These are phyloP conservation scores for Neurospora sublineolata DNA, from an alignment of 495 filamentous ascomycete genomes.

Conservation along the genomic window DNA sequence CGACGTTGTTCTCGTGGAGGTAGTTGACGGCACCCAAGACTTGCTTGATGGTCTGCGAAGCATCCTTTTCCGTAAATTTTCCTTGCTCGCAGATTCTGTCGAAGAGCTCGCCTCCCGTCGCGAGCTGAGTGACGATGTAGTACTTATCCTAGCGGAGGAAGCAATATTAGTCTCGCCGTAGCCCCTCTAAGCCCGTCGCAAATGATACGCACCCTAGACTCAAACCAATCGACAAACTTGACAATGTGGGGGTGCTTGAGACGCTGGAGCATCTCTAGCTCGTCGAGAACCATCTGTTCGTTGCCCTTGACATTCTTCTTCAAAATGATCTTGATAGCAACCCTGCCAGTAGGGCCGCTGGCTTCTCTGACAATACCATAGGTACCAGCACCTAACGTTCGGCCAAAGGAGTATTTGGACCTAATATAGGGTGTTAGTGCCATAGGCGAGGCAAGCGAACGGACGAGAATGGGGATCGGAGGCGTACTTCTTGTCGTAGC, in stretches of 20 bases:
- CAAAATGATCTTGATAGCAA: conserved; percentile 96
- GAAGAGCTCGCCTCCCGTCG: conserved; percentile 93
- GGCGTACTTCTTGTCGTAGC: conserved; percentile 91
- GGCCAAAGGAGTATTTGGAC: conserved; percentile 79
- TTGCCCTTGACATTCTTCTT: conserved; percentile 99
- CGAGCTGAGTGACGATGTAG: conserved; percentile 97
- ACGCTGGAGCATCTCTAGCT: conserved; percentile 80
- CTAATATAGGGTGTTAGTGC: conserved; percentile 31
- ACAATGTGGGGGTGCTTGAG: conserved; percentile 95
- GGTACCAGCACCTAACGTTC: conserved; percentile 89
- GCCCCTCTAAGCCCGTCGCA: not conserved
- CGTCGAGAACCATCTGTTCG: conserved; percentile 97
- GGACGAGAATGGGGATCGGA: not conserved
- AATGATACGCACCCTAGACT: conserved; percentile 58
- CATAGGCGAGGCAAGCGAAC: not conserved
- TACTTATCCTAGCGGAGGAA: conserved; percentile 80
- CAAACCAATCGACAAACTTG: conserved; percentile 97
- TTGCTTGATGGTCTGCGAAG: conserved; percentile 90
- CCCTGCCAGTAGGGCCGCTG: conserved; percentile 69
- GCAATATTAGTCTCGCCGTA: conserved; percentile 2
- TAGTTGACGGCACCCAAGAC: conserved; percentile 92
- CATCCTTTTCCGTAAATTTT: conserved; percentile 98
- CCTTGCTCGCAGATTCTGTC: conserved; percentile 97
- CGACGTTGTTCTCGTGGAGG: conserved; percentile 87
- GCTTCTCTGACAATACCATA: conserved; percentile 98